Conservation (phyloP, 2,329 filamentous ascomycete species). For the Lachnellula willkommii region DNA sequence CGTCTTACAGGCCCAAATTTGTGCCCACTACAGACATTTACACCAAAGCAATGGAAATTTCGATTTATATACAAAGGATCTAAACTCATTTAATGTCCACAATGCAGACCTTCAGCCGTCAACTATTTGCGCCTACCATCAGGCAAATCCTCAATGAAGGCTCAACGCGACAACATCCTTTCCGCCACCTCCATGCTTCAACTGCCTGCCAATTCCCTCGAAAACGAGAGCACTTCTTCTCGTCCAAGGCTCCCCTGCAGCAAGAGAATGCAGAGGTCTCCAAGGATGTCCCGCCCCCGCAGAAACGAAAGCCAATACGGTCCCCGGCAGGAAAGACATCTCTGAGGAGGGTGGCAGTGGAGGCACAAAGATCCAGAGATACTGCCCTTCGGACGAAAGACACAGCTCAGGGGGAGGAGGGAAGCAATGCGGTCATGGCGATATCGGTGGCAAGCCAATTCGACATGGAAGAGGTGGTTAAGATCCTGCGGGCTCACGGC, state of each 20-base stretch:
- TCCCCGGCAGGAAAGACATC: constrained; percentile 62
- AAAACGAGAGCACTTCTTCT: constrained; percentile 56
- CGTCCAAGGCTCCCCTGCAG: constrained; percentile 54
- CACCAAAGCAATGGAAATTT: not conserved
- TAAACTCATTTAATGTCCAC: not conserved
- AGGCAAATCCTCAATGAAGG: constrained; percentile 18
- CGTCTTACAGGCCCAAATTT: not conserved
- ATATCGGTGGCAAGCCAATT: constrained; percentile 60
- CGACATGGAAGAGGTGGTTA: constrained; percentile 55
- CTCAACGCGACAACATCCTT: constrained; percentile 16
- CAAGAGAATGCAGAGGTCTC: constrained; percentile 23
- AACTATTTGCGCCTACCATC: constrained; percentile 11
- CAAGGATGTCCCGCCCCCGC: constrained; percentile 9
- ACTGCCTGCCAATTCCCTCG: constrained; percentile 37
- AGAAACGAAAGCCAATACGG: constrained; percentile 42
- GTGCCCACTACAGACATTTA: not conserved
- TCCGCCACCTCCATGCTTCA: constrained; percentile 44
- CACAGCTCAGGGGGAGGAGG: constrained; percentile 32
- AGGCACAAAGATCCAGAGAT: constrained; percentile 63
- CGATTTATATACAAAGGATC: not conserved
- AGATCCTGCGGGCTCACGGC: constrained; percentile 53
- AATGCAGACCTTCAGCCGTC: constrained; percentile 25
- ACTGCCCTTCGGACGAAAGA: constrained; percentile 25
- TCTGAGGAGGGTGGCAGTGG: constrained; percentile 76
- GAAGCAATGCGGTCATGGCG: constrained; percentile 44